Evolutionary conservation across 2,329 filamentous ascomycete genomes (phyloP).

Genomic region (Phialophora chinensis): DNA sequence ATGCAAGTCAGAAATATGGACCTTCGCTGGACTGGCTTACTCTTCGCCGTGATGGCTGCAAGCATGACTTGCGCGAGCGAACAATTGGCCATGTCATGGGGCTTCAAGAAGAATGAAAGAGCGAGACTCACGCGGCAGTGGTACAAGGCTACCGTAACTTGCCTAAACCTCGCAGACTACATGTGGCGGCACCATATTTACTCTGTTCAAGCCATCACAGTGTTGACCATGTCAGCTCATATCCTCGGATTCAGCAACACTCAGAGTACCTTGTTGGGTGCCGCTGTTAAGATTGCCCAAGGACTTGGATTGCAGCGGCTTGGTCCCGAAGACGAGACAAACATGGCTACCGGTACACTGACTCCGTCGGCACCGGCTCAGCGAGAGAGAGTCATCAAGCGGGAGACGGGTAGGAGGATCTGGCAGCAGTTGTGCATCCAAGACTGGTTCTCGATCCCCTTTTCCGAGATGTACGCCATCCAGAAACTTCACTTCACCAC

Average conservation of each 20-base stretch:
- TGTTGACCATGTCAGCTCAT: conserved; percentile 57
- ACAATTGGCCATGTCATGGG: conserved; percentile 48
- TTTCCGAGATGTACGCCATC: conserved; percentile 48
- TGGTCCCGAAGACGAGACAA: conserved; percentile 38
- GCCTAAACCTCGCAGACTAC: conserved; percentile 55
- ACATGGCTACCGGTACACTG: conserved; percentile 16
- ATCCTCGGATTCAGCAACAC: conserved; percentile 58
- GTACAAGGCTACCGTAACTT: conserved; percentile 54
- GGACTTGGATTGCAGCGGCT: conserved; percentile 55
- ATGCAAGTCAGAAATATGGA: conserved; percentile 37
- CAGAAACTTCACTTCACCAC: conserved; percentile 47
- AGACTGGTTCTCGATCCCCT: conserved; percentile 53
- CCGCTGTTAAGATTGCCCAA: conserved; percentile 55
- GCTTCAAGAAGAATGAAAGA: conserved; percentile 52
- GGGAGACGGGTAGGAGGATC: conserved; percentile 48
- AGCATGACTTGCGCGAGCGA: conserved; percentile 37
- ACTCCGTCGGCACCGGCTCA: conserved; percentile 19
- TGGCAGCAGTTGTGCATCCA: conserved; percentile 50
- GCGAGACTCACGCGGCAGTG: conserved; percentile 52
- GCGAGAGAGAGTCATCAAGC: conserved; percentile 35
- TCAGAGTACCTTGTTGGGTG: conserved; percentile 54
- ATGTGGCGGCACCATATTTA: conserved; percentile 52
- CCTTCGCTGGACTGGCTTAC: conserved; percentile 35
- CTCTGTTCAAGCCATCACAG: conserved; percentile 55
- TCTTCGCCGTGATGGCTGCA: conserved; percentile 35